These are phyloP conservation scores for Amphicarpaea edgeworthii DNA, from an alignment of 306 rosid species.

Conservation along the genomic window DNA sequence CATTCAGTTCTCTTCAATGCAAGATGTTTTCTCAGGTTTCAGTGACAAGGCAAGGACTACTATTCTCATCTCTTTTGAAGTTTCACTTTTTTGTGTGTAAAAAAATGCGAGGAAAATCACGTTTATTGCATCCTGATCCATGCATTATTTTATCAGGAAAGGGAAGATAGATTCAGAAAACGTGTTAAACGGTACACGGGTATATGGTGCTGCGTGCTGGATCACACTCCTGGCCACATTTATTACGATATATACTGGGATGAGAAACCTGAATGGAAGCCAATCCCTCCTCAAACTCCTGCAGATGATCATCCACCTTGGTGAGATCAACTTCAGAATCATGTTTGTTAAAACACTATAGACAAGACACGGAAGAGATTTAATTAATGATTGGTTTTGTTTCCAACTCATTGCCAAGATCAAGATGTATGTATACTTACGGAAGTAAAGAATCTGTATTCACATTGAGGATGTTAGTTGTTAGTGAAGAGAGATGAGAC, in stretches of 20 bases:
- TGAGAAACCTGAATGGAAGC: constrained; percentile 93
- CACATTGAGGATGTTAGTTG: constrained; percentile 31
- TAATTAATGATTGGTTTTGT: constrained; percentile 31
- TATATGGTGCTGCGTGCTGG: constrained; percentile 92
- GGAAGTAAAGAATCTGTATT: constrained; percentile 41
- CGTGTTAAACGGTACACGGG: constrained; percentile 83
- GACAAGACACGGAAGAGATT: not conserved
- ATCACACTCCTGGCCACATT: constrained; percentile 86
- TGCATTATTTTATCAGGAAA: constrained; percentile 58
- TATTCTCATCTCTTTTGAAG: not conserved
- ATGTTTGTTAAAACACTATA: constrained; percentile 16
- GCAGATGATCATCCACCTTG: constrained; percentile 90
- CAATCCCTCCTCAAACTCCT: constrained; percentile 80
- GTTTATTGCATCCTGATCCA: constrained; percentile 29
- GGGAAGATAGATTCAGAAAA: constrained; percentile 75
- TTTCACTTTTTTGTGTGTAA: constrained; percentile 16
- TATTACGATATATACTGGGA: constrained; percentile 98
- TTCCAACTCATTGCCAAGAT: constrained; percentile 34
- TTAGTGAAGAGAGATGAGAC: constrained; percentile 34
- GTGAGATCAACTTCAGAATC: constrained; percentile 51
- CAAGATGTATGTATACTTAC: constrained; percentile 19
- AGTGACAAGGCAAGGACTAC: constrained; percentile 68
- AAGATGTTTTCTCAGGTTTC: constrained; percentile 82
- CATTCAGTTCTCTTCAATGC: constrained; percentile 90
- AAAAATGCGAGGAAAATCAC: constrained; percentile 12